Percentiles rank a stretch among this genome's conserved stretches.
These are phyloP conservation scores for Ramichloridium luteum DNA, from an alignment of 2,329 filamentous ascomycete species.

Conservation along the genomic window DNA sequence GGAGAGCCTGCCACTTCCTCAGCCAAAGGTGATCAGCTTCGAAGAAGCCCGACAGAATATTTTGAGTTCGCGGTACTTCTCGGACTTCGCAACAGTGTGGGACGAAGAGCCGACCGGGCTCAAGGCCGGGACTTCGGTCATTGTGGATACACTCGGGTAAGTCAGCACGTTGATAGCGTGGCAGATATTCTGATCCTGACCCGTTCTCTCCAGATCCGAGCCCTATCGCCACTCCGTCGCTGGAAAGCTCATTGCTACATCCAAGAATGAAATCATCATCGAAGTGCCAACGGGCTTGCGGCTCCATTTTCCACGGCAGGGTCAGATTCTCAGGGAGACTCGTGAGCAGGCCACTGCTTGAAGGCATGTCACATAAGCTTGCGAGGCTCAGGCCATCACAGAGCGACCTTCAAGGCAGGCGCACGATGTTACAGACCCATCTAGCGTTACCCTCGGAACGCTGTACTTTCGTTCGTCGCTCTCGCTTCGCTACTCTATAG, in stretches of 20 bases:
- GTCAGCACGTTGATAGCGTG: background rate
- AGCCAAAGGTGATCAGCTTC: background rate
- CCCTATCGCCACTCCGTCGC: background rate
- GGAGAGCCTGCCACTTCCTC: constrained; percentile 2
- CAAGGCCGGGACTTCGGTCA: constrained; percentile 1
- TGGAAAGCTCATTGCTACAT: constrained; percentile 1
- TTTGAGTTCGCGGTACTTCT: constrained; percentile 1
- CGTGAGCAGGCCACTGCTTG: no score
- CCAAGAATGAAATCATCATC: background rate
- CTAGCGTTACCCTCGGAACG: no score
- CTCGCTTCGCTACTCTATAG: no score
- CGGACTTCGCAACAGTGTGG: background rate
- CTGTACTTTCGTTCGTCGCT: no score
- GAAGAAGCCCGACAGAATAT: constrained; percentile 1
- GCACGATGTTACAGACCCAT: no score
- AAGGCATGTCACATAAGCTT: no score
- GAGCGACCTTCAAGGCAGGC: no score
- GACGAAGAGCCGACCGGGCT: constrained; percentile 2
- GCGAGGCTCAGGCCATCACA: no score
- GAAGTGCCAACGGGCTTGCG: constrained; percentile 1
- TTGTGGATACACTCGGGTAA: constrained; percentile 1
- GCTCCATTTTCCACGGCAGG: constrained; percentile 2
- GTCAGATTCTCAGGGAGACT: constrained; percentile 2
- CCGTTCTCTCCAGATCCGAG: constrained; percentile 1
- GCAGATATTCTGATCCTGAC: background rate